phyloP scores from a whole-genome alignment of 2,329 filamentous ascomycete genomes.

The Colletotrichum lupini region DNA sequence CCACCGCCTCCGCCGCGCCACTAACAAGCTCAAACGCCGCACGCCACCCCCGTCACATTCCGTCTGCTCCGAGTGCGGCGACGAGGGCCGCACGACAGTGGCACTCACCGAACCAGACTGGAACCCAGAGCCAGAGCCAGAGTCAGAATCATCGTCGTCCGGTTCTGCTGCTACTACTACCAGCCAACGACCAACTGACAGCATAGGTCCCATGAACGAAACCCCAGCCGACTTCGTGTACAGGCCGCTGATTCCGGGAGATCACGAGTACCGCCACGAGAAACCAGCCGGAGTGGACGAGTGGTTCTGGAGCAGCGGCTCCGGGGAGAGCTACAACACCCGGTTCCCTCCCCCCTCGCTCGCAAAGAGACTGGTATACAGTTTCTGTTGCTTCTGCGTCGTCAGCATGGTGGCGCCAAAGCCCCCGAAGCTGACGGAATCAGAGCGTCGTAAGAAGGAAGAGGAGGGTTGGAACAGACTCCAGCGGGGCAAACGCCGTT shows the following conservation, averaged over 20 bases:
- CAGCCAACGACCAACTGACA: background rate
- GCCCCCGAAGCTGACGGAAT: background rate
- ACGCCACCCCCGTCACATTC: background rate
- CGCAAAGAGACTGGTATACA: background rate
- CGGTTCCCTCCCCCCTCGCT: background rate
- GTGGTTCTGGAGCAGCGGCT: background rate
- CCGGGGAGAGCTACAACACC: background rate
- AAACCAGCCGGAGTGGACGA: background rate
- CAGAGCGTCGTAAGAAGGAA: background rate
- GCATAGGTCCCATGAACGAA: background rate
- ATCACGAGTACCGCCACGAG: too few species aligned
- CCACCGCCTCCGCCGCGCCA: background rate
- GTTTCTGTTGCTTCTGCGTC: background rate
- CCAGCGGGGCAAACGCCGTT: background rate
- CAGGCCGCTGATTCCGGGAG: background rate
- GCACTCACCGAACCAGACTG: background rate
- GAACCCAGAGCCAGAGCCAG: background rate
- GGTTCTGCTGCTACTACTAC: background rate
- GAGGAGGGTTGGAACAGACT: background rate
- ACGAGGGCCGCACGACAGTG: background rate
- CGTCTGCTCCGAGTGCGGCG: constrained; percentile 12
- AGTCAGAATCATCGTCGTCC: background rate
- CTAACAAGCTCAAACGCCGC: background rate
- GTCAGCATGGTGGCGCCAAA: background rate
- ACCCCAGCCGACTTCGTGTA: constrained; percentile 1